Evolutionary conservation across 2,329 filamentous ascomycete genomes (phyloP).

Genomic region (Ustilaginoidea virens): DNA sequence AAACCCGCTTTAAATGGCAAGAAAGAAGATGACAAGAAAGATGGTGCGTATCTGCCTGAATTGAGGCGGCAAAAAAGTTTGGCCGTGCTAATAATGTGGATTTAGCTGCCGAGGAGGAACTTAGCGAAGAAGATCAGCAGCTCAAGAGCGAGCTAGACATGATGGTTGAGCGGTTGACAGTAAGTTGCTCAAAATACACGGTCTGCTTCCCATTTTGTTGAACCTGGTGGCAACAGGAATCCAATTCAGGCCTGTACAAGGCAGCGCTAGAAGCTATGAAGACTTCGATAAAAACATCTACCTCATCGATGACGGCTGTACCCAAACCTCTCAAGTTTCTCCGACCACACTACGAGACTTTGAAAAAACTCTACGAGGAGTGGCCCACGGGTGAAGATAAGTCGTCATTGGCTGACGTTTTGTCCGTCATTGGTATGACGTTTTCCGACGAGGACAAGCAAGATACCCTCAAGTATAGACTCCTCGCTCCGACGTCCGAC

Average conservation of each 20-base stretch:
- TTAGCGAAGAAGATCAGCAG: constrained; percentile 96
- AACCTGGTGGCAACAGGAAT: constrained; percentile 45
- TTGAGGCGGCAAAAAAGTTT: constrained; percentile 6
- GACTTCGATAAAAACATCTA: constrained; percentile 96
- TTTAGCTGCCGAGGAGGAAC: constrained; percentile 53
- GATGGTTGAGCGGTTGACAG: constrained; percentile 88
- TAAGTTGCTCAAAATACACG: constrained; percentile 22
- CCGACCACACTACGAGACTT: constrained; percentile 83
- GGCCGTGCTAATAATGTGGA: no score
- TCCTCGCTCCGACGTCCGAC: constrained; percentile 79
- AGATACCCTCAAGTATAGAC: constrained; percentile 90
- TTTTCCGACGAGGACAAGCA: constrained; percentile 92
- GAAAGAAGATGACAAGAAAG: constrained; percentile 55
- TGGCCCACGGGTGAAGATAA: constrained; percentile 80
- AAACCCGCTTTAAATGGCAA: constrained; percentile 58
- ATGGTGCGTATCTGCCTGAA: constrained; percentile 21
- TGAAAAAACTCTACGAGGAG: constrained; percentile 76
- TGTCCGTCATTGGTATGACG: constrained; percentile 97
- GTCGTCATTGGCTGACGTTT: constrained; percentile 79
- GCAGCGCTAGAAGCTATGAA: constrained; percentile 92
- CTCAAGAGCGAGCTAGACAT: constrained; percentile 96
- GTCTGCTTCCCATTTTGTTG: no score
- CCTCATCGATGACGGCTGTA: constrained; percentile 97
- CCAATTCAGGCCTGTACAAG: constrained; percentile 76
- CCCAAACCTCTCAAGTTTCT: constrained; percentile 98